Evolutionary conservation across 208 protist species (phyloP).

Genomic region (Acanthamoeba sp.): DNA sequence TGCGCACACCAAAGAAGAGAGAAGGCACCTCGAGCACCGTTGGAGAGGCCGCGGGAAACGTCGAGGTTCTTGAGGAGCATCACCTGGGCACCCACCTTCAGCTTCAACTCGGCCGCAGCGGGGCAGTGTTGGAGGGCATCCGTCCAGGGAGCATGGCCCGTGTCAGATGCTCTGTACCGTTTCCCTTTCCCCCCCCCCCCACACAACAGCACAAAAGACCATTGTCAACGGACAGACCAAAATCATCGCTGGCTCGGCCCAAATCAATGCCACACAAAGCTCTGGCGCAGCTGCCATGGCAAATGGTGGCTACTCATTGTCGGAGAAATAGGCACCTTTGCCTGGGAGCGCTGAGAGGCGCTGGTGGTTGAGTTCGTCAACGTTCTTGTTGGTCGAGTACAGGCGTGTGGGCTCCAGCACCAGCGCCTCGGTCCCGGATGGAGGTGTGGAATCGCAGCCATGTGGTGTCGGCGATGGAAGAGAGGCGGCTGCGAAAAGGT

Average conservation of each 20-base stretch:
- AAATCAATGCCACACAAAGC: too few species aligned
- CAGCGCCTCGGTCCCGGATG: neutral
- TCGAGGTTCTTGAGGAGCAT: constrained; percentile 86
- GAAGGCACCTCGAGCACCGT: constrained; percentile 83
- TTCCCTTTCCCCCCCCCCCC: too few species aligned
- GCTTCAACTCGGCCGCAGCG: constrained; percentile 75
- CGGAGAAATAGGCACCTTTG: neutral
- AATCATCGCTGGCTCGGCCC: too few species aligned
- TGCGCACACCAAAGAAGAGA: neutral
- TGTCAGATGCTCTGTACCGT: neutral
- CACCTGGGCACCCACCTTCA: constrained; percentile 85
- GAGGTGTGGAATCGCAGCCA: neutral
- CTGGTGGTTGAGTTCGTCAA: constrained; percentile 70
- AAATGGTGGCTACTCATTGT: too few species aligned
- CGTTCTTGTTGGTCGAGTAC: constrained; percentile 71
- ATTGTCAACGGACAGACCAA: too few species aligned
- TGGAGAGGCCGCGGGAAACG: constrained; percentile 75
- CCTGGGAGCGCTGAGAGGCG: neutral
- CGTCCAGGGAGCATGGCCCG: neutral
- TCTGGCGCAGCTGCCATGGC: too few species aligned
- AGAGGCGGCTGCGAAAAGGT: neutral
- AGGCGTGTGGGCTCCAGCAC: constrained; percentile 44
- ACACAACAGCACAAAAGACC: too few species aligned
- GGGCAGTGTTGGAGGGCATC: constrained; percentile 1
- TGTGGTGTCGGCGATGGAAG: too few species aligned